phyloP scores from a whole-genome alignment of 805 yeast species.

The Spathaspora hagerdaliae region DNA sequence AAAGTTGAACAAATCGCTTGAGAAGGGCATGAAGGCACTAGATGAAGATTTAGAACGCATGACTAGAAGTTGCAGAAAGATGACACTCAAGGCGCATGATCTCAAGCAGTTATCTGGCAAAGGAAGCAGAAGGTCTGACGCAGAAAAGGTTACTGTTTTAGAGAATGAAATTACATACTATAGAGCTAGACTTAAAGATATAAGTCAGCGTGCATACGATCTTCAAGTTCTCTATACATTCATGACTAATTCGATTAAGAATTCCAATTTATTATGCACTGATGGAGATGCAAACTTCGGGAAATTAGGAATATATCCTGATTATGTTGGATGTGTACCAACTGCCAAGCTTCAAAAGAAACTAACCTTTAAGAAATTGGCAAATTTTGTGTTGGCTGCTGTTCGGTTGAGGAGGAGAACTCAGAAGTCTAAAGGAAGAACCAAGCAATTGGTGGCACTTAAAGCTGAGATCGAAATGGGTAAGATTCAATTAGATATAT shows the following conservation, averaged over 20 bases:
- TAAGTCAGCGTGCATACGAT: conserved; percentile 31
- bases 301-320: conserved; percentile 32
- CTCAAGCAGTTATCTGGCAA: not conserved
- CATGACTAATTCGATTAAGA: conserved; percentile 24
- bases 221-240: conserved; percentile 31
- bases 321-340: conserved; percentile 12
- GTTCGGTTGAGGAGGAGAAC: conserved; percentile 29
- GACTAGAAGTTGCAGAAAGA: conserved; percentile 3
- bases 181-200: conserved; percentile 45
- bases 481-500: conserved; percentile 10
- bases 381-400: conserved; percentile 34
- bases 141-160: conserved; percentile 14
- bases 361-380: conserved; percentile 28
- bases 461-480: conserved; percentile 29
- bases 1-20: conserved; percentile 4
- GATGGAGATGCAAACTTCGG: conserved; percentile 13
- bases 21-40: conserved; percentile 19
- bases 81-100: not conserved
- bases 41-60: conserved; percentile 12
- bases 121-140: not conserved
- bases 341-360: conserved; percentile 12
- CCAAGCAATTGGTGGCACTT: conserved; percentile 21
- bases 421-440: conserved; percentile 24
- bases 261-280: conserved; percentile 16
- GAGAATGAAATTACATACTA: conserved; percentile 43